Conservation (phyloP, 2,329 filamentous ascomycete species). For the Dactylellina drechsleri region DNA sequence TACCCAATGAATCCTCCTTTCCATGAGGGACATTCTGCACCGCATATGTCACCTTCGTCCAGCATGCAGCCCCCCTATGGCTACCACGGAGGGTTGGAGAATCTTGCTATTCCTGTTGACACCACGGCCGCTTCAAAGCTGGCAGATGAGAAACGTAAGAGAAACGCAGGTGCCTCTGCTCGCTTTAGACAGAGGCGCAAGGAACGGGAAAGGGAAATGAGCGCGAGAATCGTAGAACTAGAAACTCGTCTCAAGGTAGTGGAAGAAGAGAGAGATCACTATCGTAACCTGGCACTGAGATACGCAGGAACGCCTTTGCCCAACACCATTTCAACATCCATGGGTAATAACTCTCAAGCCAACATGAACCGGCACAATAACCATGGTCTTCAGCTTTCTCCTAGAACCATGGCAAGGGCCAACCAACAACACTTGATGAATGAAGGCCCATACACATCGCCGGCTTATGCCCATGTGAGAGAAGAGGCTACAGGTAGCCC, state of each 20-base stretch:
- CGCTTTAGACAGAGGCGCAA: constrained; percentile 84
- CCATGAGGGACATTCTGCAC: constrained; percentile 48
- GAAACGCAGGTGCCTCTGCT: constrained; percentile 86
- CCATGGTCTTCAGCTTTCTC: constrained; percentile 46
- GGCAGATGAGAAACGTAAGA: constrained; percentile 83
- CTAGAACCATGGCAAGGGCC: constrained; percentile 49
- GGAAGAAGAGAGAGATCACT: constrained; percentile 76
- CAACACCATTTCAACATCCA: constrained; percentile 45
- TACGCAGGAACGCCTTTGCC: constrained; percentile 52
- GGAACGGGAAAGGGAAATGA: constrained; percentile 79
- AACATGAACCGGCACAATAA: constrained; percentile 28
- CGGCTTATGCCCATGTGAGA: constrained; percentile 51
- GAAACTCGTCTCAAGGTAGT: constrained; percentile 67
- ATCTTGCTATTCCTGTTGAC: constrained; percentile 75
- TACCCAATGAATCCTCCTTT: constrained; percentile 50
- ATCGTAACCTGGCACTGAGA: constrained; percentile 74
- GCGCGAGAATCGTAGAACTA: constrained; percentile 75
- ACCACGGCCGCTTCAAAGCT: constrained; percentile 82
- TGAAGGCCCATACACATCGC: constrained; percentile 51
- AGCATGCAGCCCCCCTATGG: constrained; percentile 28
- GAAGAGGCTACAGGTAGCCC: constrained; percentile 45
- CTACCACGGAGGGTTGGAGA: constrained; percentile 62
- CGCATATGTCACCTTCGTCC: constrained; percentile 36
- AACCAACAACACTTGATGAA: constrained; percentile 52
- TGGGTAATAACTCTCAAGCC: constrained; percentile 21